Percentiles rank a stretch among this genome's conserved stretches.
phyloP scores from a whole-genome alignment of 2,329 filamentous ascomycete genomes.

The Alternaria angustiovoidea region DNA sequence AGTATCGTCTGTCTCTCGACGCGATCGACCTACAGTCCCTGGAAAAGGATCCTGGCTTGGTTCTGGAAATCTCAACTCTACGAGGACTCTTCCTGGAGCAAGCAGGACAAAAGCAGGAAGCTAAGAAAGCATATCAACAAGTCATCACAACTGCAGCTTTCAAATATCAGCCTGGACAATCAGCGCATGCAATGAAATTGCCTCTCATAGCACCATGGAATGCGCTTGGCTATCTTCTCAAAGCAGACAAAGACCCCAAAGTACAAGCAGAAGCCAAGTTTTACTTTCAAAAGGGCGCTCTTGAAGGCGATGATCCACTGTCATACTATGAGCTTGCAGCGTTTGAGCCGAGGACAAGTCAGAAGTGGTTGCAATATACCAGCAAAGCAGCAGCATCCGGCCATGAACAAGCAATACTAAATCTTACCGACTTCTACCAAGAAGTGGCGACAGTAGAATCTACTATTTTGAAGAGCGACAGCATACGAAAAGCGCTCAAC shows the following conservation, averaged over 20 bases:
- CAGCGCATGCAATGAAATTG: conserved; percentile 34
- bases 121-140: conserved; percentile 32
- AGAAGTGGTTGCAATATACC: conserved; percentile 54
- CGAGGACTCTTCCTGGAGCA: conserved; percentile 41
- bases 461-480: conserved; percentile 14
- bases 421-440: conserved; percentile 53
- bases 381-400: conserved; percentile 56
- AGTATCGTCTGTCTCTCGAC: conserved; percentile 29
- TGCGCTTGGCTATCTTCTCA: conserved; percentile 37
- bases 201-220: conserved; percentile 44
- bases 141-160: conserved; percentile 29
- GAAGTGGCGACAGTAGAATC: conserved; percentile 37
- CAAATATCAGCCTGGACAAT: conserved; percentile 17
- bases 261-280: conserved; percentile 32
- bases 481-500: conserved; percentile 26
- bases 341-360: conserved; percentile 35
- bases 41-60: conserved; percentile 20
- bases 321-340: conserved; percentile 51
- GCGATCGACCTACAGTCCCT: conserved; percentile 25
- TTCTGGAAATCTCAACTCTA: conserved; percentile 39
- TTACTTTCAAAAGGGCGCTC: conserved; percentile 48
- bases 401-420: conserved; percentile 48
- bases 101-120: conserved; percentile 32
- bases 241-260: conserved; percentile 22
- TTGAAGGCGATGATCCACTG: conserved; percentile 54